A percentile compares a stretch with the other conserved stretches of the same genome.
Conservation (phyloP, 495 filamentous ascomycete species). For the Tuber indicum region DNA sequence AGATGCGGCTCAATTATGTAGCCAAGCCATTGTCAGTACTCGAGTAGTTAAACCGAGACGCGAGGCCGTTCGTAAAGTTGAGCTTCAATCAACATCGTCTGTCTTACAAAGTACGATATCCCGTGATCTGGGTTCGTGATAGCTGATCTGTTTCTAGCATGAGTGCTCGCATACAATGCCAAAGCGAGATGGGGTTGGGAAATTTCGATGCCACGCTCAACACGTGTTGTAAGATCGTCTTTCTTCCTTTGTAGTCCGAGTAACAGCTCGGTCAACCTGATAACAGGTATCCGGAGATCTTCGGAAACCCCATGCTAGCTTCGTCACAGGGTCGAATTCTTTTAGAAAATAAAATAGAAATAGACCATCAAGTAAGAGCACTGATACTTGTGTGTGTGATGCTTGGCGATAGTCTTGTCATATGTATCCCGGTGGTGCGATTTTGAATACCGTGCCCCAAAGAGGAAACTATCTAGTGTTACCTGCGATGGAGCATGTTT, state of each 20-base stretch:
- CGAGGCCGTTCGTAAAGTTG: background rate
- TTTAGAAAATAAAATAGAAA: background rate
- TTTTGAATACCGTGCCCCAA: background rate
- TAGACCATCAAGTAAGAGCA: background rate
- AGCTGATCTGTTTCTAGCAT: background rate
- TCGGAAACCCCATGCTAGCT: background rate
- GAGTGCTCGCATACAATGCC: background rate
- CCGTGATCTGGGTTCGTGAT: background rate
- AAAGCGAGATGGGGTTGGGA: background rate
- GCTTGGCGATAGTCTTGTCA: background rate
- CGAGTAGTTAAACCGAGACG: background rate
- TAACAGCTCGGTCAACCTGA: background rate
- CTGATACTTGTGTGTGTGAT: background rate
- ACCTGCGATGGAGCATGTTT: background rate
- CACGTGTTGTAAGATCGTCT: background rate
- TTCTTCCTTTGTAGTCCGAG: background rate
- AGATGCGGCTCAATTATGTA: background rate
- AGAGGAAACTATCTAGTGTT: background rate
- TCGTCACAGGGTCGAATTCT: background rate
- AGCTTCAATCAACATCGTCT: background rate
- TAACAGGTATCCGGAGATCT: background rate
- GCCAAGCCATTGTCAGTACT: background rate
- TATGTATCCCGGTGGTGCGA: background rate
- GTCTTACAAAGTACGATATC: background rate
- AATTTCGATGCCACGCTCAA: background rate